phyloP scores from a whole-genome alignment of 2,329 filamentous ascomycete genomes.

The Penicillium sp. region DNA sequence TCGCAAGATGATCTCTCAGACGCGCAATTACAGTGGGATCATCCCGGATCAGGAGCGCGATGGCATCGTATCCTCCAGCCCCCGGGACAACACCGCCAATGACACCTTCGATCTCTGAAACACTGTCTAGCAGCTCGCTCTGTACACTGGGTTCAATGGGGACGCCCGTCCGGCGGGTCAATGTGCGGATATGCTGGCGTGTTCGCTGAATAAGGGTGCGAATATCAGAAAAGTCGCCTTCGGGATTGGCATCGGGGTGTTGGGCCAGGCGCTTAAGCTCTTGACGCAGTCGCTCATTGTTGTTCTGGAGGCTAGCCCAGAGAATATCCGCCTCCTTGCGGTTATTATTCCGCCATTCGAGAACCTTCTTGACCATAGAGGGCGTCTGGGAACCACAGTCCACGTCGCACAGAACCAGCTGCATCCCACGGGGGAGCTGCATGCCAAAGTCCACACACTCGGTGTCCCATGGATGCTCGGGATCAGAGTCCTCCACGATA shows the following conservation, averaged over 20 bases:
- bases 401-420: conserved; percentile 88
- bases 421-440: conserved; percentile 61
- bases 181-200: conserved; percentile 58
- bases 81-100: conserved; percentile 87
- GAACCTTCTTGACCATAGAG: conserved; percentile 86
- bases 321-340: conserved; percentile 56
- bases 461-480: conserved; percentile 61
- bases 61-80: conserved; percentile 85
- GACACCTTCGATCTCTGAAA: conserved; percentile 64
- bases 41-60: conserved; percentile 70
- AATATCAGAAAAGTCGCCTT: conserved; percentile 46
- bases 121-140: conserved; percentile 71
- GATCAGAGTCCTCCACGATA: conserved; percentile 55
- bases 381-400: conserved; percentile 90
- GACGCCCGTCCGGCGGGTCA: conserved; percentile 65
- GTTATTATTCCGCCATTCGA: conserved; percentile 66
- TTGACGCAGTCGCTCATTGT: conserved; percentile 62
- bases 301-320: conserved; percentile 65
- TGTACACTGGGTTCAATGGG: conserved; percentile 84
- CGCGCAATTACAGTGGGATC: conserved; percentile 53
- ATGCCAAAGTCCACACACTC: conserved; percentile 63
- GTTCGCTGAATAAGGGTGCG: conserved; percentile 45
- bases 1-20: conserved; percentile 54
- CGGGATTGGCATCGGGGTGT: conserved; percentile 34
- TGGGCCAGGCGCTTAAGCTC: conserved; percentile 51